Conservation (phyloP, 768 basidiomycete species). For the Collybia mongolica region DNA sequence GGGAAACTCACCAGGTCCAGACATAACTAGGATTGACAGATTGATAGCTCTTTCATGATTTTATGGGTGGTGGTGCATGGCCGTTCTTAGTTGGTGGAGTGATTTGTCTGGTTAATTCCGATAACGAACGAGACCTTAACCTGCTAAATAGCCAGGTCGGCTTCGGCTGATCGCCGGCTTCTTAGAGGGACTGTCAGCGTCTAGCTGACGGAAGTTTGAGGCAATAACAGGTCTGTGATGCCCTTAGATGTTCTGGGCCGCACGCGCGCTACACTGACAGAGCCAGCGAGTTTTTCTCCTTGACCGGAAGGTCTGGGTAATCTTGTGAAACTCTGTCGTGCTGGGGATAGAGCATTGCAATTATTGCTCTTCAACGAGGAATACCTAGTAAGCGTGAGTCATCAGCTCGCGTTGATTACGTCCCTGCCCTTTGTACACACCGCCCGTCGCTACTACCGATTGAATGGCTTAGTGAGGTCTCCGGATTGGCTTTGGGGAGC, state of each 20-base stretch:
- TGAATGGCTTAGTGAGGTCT: conserved; percentile 90
- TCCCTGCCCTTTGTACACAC: conserved; percentile 35
- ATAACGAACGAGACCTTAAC: conserved; percentile 72
- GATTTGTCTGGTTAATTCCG: conserved; percentile 97
- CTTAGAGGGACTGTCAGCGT: conserved; percentile 85
- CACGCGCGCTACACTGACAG: conserved; percentile 88
- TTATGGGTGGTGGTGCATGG: conserved; percentile 87
- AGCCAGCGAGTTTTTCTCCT: conserved; percentile 81
- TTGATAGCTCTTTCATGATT: conserved; percentile 74
- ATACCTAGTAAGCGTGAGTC: conserved; percentile 71
- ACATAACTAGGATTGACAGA: conserved; percentile 74
- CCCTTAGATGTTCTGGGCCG: conserved; percentile 89
- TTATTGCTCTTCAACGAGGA: conserved; percentile 6
- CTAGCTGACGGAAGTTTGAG: conserved; percentile 84
- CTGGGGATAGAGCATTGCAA: conserved; percentile 6
- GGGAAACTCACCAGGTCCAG: conserved; percentile 13
- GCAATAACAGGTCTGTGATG: conserved; percentile 92
- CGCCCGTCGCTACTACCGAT: conserved; percentile 90
- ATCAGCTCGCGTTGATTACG: conserved; percentile 79
- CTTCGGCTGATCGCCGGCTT: conserved; percentile 38
- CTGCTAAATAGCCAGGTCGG: conserved; percentile 17
- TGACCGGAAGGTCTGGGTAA: conserved; percentile 32
- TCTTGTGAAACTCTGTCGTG: conserved; percentile 33
- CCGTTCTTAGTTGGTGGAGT: conserved; percentile 90
- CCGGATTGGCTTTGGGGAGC: conserved; percentile 73